phyloP scores from a whole-genome alignment of 1,284 basidiomycete species.

The Vanrija pseudolonga region DNA sequence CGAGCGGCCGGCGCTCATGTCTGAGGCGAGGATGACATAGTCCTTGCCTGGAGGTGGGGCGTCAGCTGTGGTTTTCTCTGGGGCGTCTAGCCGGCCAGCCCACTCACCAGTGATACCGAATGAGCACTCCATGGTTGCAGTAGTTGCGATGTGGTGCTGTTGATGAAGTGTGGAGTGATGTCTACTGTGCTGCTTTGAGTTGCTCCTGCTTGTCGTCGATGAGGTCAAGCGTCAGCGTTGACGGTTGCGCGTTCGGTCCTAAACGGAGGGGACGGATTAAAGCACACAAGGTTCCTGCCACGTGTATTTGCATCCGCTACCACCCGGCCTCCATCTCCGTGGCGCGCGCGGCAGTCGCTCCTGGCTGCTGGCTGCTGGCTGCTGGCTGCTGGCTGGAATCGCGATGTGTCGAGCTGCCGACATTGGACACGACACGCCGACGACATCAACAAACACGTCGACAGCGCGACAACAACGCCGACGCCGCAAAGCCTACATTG shows the following conservation, averaged over 20 bases:
- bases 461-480: not conserved
- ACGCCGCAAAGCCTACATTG: not conserved
- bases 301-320: not conserved
- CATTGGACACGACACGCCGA: not conserved
- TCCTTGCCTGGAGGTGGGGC: conserved; percentile 69
- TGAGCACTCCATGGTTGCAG: conserved; percentile 49
- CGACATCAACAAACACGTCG: not conserved
- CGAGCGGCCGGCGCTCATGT: conserved; percentile 79
- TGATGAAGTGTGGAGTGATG: no score
- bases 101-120: conserved; percentile 52
- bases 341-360: not conserved
- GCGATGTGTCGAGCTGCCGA: not conserved
- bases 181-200: no score
- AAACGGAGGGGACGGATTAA: not conserved
- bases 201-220: no score
- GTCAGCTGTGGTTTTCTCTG: not conserved
- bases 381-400: not conserved
- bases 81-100: no score
- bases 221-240: not conserved
- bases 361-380: not conserved
- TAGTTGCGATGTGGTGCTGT: not conserved
- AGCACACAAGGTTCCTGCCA: not conserved
- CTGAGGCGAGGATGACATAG: conserved; percentile 85
- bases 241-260: not conserved
- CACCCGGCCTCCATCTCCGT: not conserved